phyloP scores from a whole-genome alignment of 306 rosid species.

The Cicer cuneatum region DNA sequence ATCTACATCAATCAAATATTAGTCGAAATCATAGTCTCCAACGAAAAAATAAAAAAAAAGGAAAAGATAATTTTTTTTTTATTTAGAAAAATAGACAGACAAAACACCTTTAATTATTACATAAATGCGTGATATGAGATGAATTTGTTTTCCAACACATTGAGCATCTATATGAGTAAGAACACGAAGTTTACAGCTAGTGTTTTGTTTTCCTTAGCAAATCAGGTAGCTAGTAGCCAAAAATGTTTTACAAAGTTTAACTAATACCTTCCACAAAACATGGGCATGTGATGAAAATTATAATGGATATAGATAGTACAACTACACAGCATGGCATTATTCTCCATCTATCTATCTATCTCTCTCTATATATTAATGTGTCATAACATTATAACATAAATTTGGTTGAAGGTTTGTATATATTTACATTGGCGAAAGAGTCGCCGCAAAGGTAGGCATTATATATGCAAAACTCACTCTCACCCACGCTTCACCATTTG shows the following conservation, averaged over 20 bases:
- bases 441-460: constrained; percentile 65
- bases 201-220: constrained; percentile 1
- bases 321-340: constrained; percentile 53
- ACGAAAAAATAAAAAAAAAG: no score
- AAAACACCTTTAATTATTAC: no score
- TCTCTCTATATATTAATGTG: constrained; percentile 13
- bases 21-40: no score
- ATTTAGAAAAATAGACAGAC: no score
- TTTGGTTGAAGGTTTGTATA: background rate
- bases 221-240: constrained; percentile 50
- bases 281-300: constrained; percentile 64
- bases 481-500: constrained; percentile 40
- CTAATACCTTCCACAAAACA: constrained; percentile 59
- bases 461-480: constrained; percentile 46
- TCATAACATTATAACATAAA: background rate
- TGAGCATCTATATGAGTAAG: constrained; percentile 4
- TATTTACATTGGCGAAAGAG: constrained; percentile 53
- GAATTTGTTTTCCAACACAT: no score
- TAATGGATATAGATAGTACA: constrained; percentile 39
- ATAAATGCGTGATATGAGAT: no score
- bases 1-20: no score
- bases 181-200: constrained; percentile 42
- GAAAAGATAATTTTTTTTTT: no score
- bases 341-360: constrained; percentile 25
- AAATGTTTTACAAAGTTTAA: constrained; percentile 27